These are phyloP conservation scores for Tylopilus sp. DNA, from an alignment of 1,284 basidiomycete species.

Conservation along the genomic window DNA sequence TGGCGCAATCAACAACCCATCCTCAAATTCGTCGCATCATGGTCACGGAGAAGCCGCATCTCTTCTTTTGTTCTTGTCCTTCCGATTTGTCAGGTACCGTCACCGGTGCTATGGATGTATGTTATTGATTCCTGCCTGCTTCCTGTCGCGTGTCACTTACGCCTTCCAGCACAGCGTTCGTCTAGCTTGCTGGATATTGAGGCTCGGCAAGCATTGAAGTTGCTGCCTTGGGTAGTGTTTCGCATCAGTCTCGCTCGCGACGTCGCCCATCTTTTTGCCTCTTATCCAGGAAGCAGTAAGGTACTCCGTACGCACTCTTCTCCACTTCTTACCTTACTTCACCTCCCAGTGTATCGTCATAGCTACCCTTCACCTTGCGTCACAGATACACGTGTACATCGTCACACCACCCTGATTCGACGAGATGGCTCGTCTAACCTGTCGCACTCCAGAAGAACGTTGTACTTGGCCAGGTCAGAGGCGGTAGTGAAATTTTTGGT, in stretches of 20 bases:
- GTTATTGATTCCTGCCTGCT: too few relatives aligned
- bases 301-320: slow-evolving; percentile 13
- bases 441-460: slow-evolving; percentile 63
- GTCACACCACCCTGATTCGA: slow-evolving; percentile 84
- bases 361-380: slow-evolving; percentile 69
- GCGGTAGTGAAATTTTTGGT: too few relatives aligned
- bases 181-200: slow-evolving; percentile 76
- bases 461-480: slow-evolving; percentile 87
- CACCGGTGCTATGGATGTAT: too few relatives aligned
- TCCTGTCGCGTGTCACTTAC: too few relatives aligned
- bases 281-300: slow-evolving; percentile 61
- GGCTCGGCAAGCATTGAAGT: slow-evolving; percentile 67
- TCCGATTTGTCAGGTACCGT: too few relatives aligned
- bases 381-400: slow-evolving; percentile 66
- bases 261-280: slow-evolving; percentile 86
- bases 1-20: too few relatives aligned
- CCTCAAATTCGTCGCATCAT: too few relatives aligned
- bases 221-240: slow-evolving; percentile 84
- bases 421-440: slow-evolving; percentile 77
- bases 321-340: background rate
- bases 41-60: too few relatives aligned
- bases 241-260: slow-evolving; percentile 81
- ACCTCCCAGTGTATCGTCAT: slow-evolving; percentile 50
- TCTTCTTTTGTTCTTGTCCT: too few relatives aligned
- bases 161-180: too few relatives aligned